Evolutionary conservation across 2,329 filamentous ascomycete species (phyloP).

Genomic region (Dactylellina drechsleri): DNA sequence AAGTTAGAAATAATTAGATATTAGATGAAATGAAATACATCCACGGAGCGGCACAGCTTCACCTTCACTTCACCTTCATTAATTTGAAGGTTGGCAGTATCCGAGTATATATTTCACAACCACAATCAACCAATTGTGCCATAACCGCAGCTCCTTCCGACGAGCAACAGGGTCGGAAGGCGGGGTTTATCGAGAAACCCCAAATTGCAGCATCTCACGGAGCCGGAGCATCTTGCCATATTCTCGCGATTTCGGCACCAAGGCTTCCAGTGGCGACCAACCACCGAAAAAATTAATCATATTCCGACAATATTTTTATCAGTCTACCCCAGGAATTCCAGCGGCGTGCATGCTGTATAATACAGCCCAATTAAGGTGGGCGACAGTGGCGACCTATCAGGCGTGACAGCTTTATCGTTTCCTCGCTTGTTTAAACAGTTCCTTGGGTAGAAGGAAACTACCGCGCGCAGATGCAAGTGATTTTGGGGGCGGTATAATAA

Average conservation of each 20-base stretch:
- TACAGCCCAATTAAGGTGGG: constrained; percentile 4
- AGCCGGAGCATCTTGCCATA: too few relatives aligned
- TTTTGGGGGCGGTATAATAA: too few relatives aligned
- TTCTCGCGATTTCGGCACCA: constrained; percentile 2
- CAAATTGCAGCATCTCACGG: not conserved
- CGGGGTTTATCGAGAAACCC: constrained; percentile 1
- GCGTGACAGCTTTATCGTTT: not conserved
- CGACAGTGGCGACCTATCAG: constrained; percentile 4
- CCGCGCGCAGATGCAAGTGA: not conserved
- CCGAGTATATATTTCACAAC: not conserved
- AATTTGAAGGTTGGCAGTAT: not conserved
- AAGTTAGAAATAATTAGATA: not conserved
- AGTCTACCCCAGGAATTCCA: constrained; percentile 9
- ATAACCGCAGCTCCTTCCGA: not conserved
- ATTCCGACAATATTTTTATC: too few relatives aligned
- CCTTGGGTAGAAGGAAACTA: not conserved
- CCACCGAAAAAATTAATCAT: not conserved
- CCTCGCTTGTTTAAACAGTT: constrained; percentile 6
- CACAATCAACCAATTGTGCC: not conserved
- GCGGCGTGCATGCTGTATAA: constrained; percentile 10
- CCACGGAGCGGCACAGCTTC: constrained; percentile 2
- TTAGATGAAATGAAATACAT: not conserved
- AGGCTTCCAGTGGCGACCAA: not conserved
- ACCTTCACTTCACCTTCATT: not conserved
- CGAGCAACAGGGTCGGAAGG: not conserved